A percentile compares a stretch with the other conserved stretches of the same genome.
phyloP scores from a whole-genome alignment of 768 basidiomycete genomes.

The Boletellus ananiceps region DNA sequence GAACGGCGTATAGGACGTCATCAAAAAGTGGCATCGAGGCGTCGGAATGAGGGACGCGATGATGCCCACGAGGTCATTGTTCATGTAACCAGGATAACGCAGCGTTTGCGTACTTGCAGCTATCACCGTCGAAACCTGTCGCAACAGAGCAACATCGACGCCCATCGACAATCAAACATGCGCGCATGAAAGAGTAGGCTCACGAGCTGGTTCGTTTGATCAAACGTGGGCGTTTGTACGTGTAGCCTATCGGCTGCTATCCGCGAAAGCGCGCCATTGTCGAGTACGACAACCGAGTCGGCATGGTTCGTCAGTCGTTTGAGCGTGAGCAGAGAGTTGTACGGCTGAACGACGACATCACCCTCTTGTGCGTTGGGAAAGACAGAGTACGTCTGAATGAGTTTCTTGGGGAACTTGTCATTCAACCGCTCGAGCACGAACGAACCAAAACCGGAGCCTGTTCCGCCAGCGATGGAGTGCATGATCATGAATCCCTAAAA shows the following conservation, averaged over 20 bases:
- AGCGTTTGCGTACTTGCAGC: slow-evolving; percentile 94
- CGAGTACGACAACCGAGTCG: slow-evolving; percentile 94
- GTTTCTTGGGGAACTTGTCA: slow-evolving; percentile 98
- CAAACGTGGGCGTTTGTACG: slow-evolving; percentile 80
- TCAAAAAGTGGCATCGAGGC: slow-evolving; percentile 82
- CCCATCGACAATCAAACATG: not conserved
- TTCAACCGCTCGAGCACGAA: slow-evolving; percentile 94
- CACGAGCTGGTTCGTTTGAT: slow-evolving; percentile 90
- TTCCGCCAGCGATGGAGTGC: slow-evolving; percentile 98
- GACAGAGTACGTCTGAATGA: slow-evolving; percentile 98
- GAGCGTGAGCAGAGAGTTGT: slow-evolving; percentile 90
- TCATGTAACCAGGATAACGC: slow-evolving; percentile 97
- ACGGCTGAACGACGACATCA: slow-evolving; percentile 98
- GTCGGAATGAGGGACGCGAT: slow-evolving; percentile 96
- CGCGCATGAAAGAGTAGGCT: slow-evolving; percentile 14
- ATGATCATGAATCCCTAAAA: slow-evolving; percentile 94
- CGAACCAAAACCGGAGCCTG: slow-evolving; percentile 97
- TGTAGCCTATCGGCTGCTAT: slow-evolving; percentile 93
- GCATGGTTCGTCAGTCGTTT: slow-evolving; percentile 95
- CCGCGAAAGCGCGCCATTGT: slow-evolving; percentile 89
- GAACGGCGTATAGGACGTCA: slow-evolving; percentile 98
- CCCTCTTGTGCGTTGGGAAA: slow-evolving; percentile 92
- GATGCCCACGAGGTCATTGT: slow-evolving; percentile 95
- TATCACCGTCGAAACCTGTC: slow-evolving; percentile 93
- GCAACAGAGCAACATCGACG: not conserved